A percentile compares a stretch with the other conserved stretches of the same genome.
Conservation (phyloP, 257 asterid species). For the Linaria vulgaris region DNA sequence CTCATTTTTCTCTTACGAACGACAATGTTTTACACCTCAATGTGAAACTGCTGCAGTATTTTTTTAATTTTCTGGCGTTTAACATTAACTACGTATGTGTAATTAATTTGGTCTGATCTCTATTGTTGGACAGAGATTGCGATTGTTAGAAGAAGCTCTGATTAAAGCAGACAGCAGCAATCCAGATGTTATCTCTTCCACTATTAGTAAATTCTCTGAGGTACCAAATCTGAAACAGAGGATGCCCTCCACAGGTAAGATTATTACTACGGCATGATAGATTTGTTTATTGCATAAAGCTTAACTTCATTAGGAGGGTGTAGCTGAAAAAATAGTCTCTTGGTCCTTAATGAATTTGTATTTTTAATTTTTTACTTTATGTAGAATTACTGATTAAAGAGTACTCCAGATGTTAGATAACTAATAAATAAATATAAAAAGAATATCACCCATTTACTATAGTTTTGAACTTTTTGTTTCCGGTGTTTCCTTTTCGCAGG, state of each 20-base stretch:
- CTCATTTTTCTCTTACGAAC: too few species aligned
- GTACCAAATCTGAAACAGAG: constrained; percentile 56
- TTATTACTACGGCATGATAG: neutral
- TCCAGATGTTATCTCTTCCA: constrained; percentile 56
- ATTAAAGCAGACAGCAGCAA: constrained; percentile 57
- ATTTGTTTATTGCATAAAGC: too few species aligned
- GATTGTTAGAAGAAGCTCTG: constrained; percentile 57
- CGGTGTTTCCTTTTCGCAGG: constrained; percentile 42
- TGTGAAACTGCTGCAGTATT: too few species aligned
- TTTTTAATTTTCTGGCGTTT: too few species aligned
- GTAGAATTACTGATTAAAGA: too few species aligned
- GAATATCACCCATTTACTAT: too few species aligned
- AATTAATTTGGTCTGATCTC: constrained; percentile 1
- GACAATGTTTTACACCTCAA: too few species aligned
- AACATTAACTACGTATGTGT: neutral
- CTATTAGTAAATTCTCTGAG: constrained; percentile 48
- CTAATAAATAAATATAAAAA: too few species aligned
- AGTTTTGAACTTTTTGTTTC: too few species aligned
- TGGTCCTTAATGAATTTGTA: neutral
- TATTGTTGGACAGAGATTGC: constrained; percentile 48
- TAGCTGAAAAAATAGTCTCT: neutral
- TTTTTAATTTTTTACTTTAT: neutral
- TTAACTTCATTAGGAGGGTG: too few species aligned
- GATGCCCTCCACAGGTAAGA: constrained; percentile 66
- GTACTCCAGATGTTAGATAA: too few species aligned